phyloP scores from a whole-genome alignment of 2,329 filamentous ascomycete species.

The Aspergillus transmontanensis region DNA sequence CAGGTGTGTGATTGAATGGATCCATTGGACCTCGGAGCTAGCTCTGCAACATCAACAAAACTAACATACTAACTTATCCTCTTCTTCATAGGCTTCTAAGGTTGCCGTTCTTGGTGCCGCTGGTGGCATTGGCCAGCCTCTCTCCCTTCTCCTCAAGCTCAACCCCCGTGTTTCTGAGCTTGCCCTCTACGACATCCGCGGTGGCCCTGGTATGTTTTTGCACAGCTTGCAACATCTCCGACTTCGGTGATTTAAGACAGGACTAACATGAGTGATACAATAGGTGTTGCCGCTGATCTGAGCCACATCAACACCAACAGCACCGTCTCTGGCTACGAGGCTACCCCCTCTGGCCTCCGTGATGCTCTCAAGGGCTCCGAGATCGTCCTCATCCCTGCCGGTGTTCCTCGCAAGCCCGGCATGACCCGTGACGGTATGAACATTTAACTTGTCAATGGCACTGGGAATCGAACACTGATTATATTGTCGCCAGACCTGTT shows the following conservation, averaged over 20 bases:
- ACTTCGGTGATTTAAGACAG: slow-evolving; percentile 1
- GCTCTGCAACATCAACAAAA: neutral
- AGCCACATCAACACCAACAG: slow-evolving; percentile 99
- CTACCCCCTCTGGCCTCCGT: slow-evolving; percentile 73
- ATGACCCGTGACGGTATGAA: slow-evolving; percentile 89
- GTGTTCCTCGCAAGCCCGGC: slow-evolving; percentile 98
- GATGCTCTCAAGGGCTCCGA: slow-evolving; percentile 82
- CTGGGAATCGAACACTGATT: slow-evolving; percentile 9
- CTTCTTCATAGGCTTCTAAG: slow-evolving; percentile 76
- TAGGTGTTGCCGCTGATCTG: slow-evolving; percentile 97
- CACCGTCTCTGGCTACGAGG: slow-evolving; percentile 85
- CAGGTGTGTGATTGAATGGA: slow-evolving; percentile 59
- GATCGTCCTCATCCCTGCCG: slow-evolving; percentile 95
- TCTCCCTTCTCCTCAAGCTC: slow-evolving; percentile 97
- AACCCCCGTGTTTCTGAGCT: slow-evolving; percentile 94
- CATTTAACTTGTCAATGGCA: neutral
- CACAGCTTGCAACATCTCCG: slow-evolving; percentile 3
- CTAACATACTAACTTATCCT: slow-evolving; percentile 15
- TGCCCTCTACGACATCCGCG: slow-evolving; percentile 96
- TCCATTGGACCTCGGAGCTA: slow-evolving; percentile 16
- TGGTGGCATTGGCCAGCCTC: slow-evolving; percentile 96
- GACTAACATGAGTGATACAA: slow-evolving; percentile 22
- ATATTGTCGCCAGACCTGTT: slow-evolving; percentile 71
- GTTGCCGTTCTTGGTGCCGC: slow-evolving; percentile 95
- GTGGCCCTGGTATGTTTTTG: slow-evolving; percentile 75